A percentile compares a stretch with the other conserved stretches of the same genome.
Evolutionary conservation across 495 filamentous ascomycete species (phyloP).

Genomic region (Platismatia glauca): DNA sequence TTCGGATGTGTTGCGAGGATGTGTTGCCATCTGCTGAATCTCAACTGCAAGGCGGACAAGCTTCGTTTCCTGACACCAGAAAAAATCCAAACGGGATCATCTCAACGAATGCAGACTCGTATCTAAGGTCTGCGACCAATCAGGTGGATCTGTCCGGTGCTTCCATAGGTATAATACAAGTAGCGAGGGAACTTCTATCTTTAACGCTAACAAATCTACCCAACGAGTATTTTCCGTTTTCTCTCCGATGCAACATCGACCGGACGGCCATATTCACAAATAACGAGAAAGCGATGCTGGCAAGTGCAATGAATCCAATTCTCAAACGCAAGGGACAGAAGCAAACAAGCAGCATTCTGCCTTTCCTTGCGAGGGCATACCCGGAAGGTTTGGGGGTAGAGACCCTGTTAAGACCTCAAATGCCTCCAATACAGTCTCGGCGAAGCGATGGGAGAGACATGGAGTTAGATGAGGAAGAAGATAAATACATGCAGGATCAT

Average conservation of each 20-base stretch:
- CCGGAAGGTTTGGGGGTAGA: constrained; percentile 57
- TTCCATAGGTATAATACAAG: constrained; percentile 30
- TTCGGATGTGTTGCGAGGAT: constrained; percentile 57
- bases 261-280: constrained; percentile 62
- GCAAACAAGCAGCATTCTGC: constrained; percentile 60
- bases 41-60: constrained; percentile 10
- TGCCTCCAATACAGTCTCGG: constrained; percentile 39
- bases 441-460: neutral
- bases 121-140: constrained; percentile 27
- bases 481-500: neutral
- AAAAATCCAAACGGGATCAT: constrained; percentile 31
- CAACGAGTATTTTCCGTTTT: constrained; percentile 49
- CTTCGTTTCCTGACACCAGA: constrained; percentile 25
- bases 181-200: constrained; percentile 54
- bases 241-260: constrained; percentile 63
- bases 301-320: constrained; percentile 70
- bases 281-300: constrained; percentile 60
- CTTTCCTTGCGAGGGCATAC: constrained; percentile 57
- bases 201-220: constrained; percentile 51
- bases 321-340: constrained; percentile 46
- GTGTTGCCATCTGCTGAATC: constrained; percentile 42
- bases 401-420: constrained; percentile 57
- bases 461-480: neutral
- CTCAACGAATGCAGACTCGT: constrained; percentile 48
- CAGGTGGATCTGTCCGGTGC: neutral